A percentile compares a stretch with the other conserved stretches of the same genome.
phyloP scores from a whole-genome alignment of 768 basidiomycete species.

The Mrakia gelida region DNA sequence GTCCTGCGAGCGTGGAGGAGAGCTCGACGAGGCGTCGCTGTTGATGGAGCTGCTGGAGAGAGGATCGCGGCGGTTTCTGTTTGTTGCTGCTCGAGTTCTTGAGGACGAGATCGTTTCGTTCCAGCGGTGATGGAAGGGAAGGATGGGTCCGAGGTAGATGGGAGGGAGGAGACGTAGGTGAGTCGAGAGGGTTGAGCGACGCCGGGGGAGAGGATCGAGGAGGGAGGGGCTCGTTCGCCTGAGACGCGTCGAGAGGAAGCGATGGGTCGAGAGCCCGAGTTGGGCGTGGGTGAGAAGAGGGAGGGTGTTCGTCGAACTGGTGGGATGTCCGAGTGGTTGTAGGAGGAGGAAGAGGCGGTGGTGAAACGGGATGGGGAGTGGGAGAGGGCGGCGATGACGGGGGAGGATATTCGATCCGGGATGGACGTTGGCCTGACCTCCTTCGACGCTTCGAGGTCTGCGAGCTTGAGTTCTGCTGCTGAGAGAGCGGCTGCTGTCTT shows the following conservation, averaged over 20 bases:
- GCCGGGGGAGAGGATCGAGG: neutral
- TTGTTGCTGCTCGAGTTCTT: conserved; percentile 5
- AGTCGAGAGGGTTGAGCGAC: neutral
- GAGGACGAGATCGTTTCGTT: conserved; percentile 22
- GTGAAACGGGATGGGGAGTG: neutral
- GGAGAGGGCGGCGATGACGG: neutral
- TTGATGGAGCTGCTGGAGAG: neutral
- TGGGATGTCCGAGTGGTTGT: neutral
- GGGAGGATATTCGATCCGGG: neutral
- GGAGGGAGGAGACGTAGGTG: neutral
- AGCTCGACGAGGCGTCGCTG: neutral
- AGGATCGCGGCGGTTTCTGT: neutral
- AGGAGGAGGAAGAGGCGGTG: neutral
- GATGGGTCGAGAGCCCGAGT: conserved; percentile 3
- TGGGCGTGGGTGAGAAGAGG: neutral
- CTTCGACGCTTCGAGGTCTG: neutral
- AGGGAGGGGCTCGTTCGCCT: neutral
- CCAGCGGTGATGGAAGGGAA: neutral
- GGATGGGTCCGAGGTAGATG: neutral
- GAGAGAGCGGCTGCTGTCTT: conserved; percentile 4
- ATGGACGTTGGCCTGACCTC: neutral
- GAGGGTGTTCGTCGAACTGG: neutral
- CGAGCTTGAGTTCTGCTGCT: neutral
- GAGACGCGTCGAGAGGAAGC: conserved; percentile 17
- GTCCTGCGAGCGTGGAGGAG: neutral